A percentile compares a stretch with the other conserved stretches of the same genome.
phyloP scores from a whole-genome alignment of 176 grass and related monocot genomes.

The Themeda triandra region DNA sequence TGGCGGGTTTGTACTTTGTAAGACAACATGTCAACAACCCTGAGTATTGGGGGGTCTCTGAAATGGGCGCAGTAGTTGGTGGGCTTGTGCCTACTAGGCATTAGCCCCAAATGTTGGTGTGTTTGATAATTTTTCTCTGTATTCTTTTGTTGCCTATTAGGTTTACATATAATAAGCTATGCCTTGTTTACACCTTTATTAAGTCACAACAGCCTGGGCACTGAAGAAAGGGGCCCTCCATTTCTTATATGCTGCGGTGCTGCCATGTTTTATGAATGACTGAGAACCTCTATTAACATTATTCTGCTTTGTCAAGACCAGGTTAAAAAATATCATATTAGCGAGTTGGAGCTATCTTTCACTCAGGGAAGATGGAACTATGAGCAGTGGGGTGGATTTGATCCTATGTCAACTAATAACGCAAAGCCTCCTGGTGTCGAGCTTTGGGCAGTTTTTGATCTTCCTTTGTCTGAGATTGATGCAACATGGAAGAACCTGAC shows the following conservation, averaged over 20 bases:
- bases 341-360: constrained; percentile 89
- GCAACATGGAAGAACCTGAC: constrained; percentile 92
- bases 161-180: not conserved
- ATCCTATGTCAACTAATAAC: constrained; percentile 79
- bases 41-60: not conserved
- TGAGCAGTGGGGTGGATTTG: constrained; percentile 88
- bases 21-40: not conserved
- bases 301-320: constrained; percentile 44
- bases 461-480: constrained; percentile 62
- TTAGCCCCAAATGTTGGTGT: not conserved
- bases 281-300: constrained; percentile 11
- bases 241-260: not conserved
- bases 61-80: not conserved
- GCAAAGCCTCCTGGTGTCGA: constrained; percentile 96
- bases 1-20: not conserved
- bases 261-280: not conserved
- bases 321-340: constrained; percentile 83
- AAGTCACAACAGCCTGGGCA: not conserved
- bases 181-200: not conserved
- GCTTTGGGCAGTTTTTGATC: constrained; percentile 81
- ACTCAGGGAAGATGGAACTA: constrained; percentile 97
- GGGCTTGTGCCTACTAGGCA: not conserved
- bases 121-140: not conserved
- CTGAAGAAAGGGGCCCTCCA: not conserved
- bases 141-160: not conserved